phyloP scores from a whole-genome alignment of 805 yeast genomes.

The Sugiyamaella lignohabitans region DNA sequence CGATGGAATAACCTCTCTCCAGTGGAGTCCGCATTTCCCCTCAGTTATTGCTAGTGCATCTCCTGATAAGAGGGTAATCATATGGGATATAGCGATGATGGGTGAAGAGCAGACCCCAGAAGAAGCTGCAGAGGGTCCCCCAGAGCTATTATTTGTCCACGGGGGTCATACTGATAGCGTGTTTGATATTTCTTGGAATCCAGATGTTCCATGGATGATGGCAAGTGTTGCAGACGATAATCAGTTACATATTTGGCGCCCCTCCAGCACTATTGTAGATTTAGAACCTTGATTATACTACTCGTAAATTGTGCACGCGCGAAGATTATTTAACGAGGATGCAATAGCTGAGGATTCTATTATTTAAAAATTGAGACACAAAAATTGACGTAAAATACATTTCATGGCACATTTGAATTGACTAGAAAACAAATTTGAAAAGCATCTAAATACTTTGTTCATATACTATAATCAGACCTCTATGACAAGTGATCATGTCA shows the following conservation, averaged over 20 bases:
- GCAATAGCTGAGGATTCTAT: too few relatives aligned
- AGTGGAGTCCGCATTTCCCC: constrained; percentile 61
- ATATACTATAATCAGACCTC: too few relatives aligned
- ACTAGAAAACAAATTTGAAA: too few relatives aligned
- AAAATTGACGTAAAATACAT: too few relatives aligned
- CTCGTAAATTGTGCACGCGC: too few relatives aligned
- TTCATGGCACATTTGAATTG: too few relatives aligned
- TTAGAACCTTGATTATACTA: too few relatives aligned
- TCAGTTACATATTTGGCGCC: constrained; percentile 81
- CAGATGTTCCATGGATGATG: constrained; percentile 59
- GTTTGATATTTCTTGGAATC: constrained; percentile 78
- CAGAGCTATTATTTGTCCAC: constrained; percentile 53
- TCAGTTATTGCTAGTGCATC: constrained; percentile 58
- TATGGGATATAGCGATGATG: constrained; percentile 47
- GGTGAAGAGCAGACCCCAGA: constrained; percentile 13
- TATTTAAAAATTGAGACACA: too few relatives aligned
- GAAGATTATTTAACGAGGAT: too few relatives aligned
- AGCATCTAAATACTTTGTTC: too few relatives aligned
- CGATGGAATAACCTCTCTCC: constrained; percentile 55
- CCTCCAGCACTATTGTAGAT: constrained; percentile 37
- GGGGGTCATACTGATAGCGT: constrained; percentile 86
- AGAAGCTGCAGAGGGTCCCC: constrained; percentile 18
- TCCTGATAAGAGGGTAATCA: constrained; percentile 52
- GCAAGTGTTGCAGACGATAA: constrained; percentile 82
- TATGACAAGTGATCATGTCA: too few relatives aligned